Percentiles rank a stretch among this genome's conserved stretches.
Evolutionary conservation across 2,329 filamentous ascomycete genomes (phyloP).

Genomic region (Neofusicoccum umdonicola): DNA sequence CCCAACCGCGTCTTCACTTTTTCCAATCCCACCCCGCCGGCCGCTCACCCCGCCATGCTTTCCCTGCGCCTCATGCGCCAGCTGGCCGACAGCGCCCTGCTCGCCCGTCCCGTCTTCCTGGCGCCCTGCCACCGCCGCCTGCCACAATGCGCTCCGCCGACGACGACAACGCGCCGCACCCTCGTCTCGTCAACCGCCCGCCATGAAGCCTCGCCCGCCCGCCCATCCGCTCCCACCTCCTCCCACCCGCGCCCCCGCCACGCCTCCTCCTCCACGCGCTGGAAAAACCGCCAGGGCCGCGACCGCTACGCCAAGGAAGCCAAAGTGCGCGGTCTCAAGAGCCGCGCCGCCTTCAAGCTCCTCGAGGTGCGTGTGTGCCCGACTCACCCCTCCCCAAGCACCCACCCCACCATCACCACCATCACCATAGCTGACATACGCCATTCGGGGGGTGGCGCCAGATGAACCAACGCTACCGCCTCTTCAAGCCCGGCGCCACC

Average conservation of each 20-base stretch:
- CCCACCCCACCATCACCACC: too few species aligned
- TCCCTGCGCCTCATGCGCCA: constrained; percentile 36
- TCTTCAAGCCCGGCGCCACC: constrained; percentile 79
- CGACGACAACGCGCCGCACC: not conserved
- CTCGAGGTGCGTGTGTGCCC: constrained; percentile 61
- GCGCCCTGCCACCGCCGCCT: not conserved
- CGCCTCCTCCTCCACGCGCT: constrained; percentile 65
- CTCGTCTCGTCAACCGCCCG: not conserved
- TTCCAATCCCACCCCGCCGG: not conserved
- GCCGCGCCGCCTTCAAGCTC: constrained; percentile 89
- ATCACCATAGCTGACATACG: too few species aligned
- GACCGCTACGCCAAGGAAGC: constrained; percentile 75
- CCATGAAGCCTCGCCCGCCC: not conserved
- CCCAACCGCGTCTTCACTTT: not conserved
- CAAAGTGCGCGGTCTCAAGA: constrained; percentile 77
- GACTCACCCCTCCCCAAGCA: not conserved
- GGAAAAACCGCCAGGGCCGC: constrained; percentile 74
- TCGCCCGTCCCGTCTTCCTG: constrained; percentile 19
- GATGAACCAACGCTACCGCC: constrained; percentile 77
- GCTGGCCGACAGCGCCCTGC: constrained; percentile 34
- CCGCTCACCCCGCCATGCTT: constrained; percentile 27
- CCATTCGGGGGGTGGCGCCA: constrained; percentile 31
- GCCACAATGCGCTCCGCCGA: not conserved
- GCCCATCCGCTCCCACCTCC: constrained; percentile 6
- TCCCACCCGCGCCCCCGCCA: not conserved